These are phyloP conservation scores for Sugiyamaella grinbergsii DNA, from an alignment of 1,139 yeast genomes.

Conservation along the genomic window DNA sequence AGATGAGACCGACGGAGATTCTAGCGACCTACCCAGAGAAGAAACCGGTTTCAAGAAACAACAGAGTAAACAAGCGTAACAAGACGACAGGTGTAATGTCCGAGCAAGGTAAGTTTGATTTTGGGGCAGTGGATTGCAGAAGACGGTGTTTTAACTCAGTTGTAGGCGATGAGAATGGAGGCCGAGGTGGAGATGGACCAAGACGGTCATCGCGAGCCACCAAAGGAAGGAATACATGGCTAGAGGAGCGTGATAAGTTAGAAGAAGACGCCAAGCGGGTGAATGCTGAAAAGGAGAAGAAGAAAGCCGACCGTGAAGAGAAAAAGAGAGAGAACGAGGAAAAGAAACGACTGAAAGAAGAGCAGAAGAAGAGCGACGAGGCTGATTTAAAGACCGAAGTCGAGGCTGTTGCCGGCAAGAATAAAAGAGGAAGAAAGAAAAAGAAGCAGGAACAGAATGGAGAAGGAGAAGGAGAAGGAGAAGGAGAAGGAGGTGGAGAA, in stretches of 20 bases:
- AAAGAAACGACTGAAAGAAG: constrained; percentile 11
- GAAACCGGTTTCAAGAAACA: no score
- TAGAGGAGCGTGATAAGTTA: constrained; percentile 37
- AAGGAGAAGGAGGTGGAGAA: constrained; percentile 48
- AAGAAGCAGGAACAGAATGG: constrained; percentile 9
- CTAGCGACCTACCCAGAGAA: no score
- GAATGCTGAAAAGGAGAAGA: constrained; percentile 22
- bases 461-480: constrained; percentile 22
- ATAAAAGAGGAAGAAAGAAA: constrained; percentile 7
- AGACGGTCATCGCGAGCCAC: constrained; percentile 50
- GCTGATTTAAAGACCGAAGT: background rate
- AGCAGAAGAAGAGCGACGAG: constrained; percentile 15
- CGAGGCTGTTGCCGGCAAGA: background rate
- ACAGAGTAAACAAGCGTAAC: background rate
- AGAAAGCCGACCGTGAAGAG: constrained; percentile 5
- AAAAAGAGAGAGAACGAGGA: constrained; percentile 9
- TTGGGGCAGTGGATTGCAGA: background rate
- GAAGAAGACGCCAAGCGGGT: constrained; percentile 25
- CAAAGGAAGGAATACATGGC: constrained; percentile 47
- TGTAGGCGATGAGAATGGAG: constrained; percentile 5
- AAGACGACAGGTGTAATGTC: constrained; percentile 2
- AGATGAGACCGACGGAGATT: no score
- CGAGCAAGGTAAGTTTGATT: constrained; percentile 8
- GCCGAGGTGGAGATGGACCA: constrained; percentile 21
- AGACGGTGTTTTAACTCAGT: background rate